Base-by-base conservation (phyloP, 768 basidiomycete genomes). In the Termitomyces sp. region DNA sequence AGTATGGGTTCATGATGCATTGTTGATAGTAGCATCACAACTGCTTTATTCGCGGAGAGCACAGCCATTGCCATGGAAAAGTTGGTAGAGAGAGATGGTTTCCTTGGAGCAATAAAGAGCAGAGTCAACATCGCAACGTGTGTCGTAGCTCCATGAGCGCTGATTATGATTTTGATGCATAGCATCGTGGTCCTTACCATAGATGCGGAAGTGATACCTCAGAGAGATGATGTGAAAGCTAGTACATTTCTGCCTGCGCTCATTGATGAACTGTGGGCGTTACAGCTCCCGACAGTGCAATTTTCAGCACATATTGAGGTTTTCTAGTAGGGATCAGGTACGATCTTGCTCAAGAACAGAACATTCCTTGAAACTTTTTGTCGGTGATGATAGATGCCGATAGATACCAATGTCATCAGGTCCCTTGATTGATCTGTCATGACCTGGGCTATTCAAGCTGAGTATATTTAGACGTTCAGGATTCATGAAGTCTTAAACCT, bases 21-120 rank as follows among this genome's bases (percentile, higher is more conserved):
- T 28, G 28, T 28, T 28, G 4, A 28, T 28, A 28, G 28, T 28
- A 28, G 28, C 28, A 28, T 28, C 28, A 4, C 28, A 28, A 28
- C 28, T 28, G 28, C 4, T 28, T 28, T 28, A 28, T 28, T 4
- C 4, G 4, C 28, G 28, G 28, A 28, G 28, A 28, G 28, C 28
- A 4, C 28, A 28, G 28, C 28, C 28, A 4, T 4, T 28, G 2
- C 28, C n/a, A 70, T 52, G 57, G 81, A 78, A 3, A 75, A 71
- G 50, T 75, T 94, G 5, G 88, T 88, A 18, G 76, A 77, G 48
- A 91, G 92, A 7, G 87, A 94, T 68, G 90, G 92, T 81, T 75
- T 97, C 38, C 64, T 84, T 13, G 94, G 84, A 1, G 84, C 94
- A 0, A 76, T 28, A 28, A 28, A 28, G 28, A 28, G 28, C 4